phyloP scores from a whole-genome alignment of 192 early-diverging fungal species.

The Chytriomyces sp. region DNA sequence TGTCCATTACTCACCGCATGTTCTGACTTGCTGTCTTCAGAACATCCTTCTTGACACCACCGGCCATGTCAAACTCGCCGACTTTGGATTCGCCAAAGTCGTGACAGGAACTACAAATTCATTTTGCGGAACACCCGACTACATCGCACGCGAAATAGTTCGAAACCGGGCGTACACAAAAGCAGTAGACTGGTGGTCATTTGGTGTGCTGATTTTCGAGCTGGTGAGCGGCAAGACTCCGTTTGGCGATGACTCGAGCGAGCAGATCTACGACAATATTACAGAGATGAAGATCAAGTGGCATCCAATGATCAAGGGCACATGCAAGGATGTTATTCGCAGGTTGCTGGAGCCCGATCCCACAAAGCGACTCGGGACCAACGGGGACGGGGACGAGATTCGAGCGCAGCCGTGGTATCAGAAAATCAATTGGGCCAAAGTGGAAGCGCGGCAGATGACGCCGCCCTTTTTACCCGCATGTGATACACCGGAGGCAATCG shows the following conservation, averaged over 20 bases:
- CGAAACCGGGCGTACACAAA: constrained; percentile 88
- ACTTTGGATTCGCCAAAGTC: constrained; percentile 95
- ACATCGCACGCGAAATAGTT: constrained; percentile 91
- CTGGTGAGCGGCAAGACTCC: constrained; percentile 74
- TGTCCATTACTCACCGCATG: neutral
- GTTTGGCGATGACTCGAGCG: constrained; percentile 78
- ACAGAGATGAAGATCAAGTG: constrained; percentile 53
- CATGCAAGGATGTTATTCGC: constrained; percentile 40
- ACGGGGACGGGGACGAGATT: constrained; percentile 62
- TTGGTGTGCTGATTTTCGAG: constrained; percentile 92
- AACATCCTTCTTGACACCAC: constrained; percentile 95
- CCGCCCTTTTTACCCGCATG: constrained; percentile 52
- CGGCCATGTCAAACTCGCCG: constrained; percentile 93
- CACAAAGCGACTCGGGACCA: constrained; percentile 43
- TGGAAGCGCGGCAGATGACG: constrained; percentile 44
- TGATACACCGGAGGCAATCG: constrained; percentile 52
- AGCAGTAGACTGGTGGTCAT: constrained; percentile 98
- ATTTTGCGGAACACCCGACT: constrained; percentile 99
- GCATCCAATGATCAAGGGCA: constrained; percentile 47
- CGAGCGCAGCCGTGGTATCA: constrained; percentile 71
- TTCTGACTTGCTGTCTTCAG: constrained; percentile 16
- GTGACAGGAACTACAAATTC: constrained; percentile 91
- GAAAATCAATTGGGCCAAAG: constrained; percentile 63
- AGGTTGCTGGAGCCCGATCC: constrained; percentile 51
- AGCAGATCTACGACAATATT: constrained; percentile 60